These are phyloP conservation scores for Rutstroemia sp. DNA, from an alignment of 2,329 filamentous ascomycete species.

Conservation along the genomic window DNA sequence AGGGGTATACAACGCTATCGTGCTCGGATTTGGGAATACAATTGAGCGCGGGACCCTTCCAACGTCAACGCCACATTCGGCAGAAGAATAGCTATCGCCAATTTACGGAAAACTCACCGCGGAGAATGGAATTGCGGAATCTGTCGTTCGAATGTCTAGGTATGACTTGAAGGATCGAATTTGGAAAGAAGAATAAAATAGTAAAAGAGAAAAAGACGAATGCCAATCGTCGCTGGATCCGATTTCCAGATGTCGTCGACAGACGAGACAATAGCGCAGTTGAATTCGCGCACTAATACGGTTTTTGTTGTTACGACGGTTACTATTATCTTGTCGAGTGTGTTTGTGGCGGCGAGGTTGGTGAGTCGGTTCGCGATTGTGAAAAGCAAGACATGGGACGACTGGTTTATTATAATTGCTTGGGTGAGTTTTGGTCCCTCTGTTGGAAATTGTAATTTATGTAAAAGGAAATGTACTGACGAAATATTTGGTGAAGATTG, in stretches of 20 bases:
- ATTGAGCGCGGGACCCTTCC: too few relatives aligned
- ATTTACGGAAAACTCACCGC: too few relatives aligned
- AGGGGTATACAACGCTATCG: too few relatives aligned
- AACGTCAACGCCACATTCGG: too few relatives aligned
- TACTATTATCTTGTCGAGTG: constrained; percentile 60
- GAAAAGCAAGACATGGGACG: constrained; percentile 64
- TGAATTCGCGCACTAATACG: constrained; percentile 36
- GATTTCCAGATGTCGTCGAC: not conserved
- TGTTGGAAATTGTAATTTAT: not conserved
- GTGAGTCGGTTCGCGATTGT: constrained; percentile 68
- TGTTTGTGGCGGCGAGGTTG: constrained; percentile 70
- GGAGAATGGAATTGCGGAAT: too few relatives aligned
- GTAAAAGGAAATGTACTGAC: not conserved
- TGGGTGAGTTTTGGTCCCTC: constrained; percentile 47
- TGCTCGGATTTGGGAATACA: too few relatives aligned
- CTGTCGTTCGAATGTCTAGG: too few relatives aligned
- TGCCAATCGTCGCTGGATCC: too few relatives aligned
- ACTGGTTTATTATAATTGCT: constrained; percentile 72
- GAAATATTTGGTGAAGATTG: constrained; percentile 23
- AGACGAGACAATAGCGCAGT: not conserved
- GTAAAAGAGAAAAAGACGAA: too few relatives aligned
- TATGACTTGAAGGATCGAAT: not conserved
- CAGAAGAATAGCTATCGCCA: too few relatives aligned
- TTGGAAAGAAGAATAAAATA: too few relatives aligned
- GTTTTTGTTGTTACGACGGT: constrained; percentile 65